Base-by-base conservation (phyloP, 352 stramenopile species). In the Aphanomyces stellatus region DNA sequence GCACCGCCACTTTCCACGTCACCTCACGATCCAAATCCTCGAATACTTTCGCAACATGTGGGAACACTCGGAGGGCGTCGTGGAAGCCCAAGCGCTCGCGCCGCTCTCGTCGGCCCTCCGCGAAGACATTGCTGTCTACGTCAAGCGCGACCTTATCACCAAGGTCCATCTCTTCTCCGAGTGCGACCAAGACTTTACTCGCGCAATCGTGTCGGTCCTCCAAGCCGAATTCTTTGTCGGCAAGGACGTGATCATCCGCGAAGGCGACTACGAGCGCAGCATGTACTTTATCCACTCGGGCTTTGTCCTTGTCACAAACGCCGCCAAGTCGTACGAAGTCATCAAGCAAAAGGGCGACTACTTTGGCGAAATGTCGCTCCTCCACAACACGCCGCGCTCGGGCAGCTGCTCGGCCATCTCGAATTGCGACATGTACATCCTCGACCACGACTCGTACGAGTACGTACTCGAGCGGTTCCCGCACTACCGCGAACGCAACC, bases 251-350 rank as follows among this genome's bases (percentile, higher is more conserved):
- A 88, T 91, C 69, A 91, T 90, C 60, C 71, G 77, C 25, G 73
- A 83, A 28, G 83, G 84, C 1, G 84, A 93, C 69, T 81, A 91
- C 55, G 82, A 91, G 31, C 78, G 80, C 17, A 85, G 71, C 41
- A 90, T 92, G 84, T 91, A 91, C 57, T 89, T 92, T 34, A 89
- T 92, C 51, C 73, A 80, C 0, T 59, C 77, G 0, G 84, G 84
- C 0, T 81, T 80, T 4, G 59, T 92, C 2, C 71, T 83, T 22
- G 76, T 91, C 25, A 87, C 46, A 3, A 67, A 67, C 10, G 71
- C 82, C 55, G 82, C 79, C 15, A 75, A 72, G 1, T 78, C 78
- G 7, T 90, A 89, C 41, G 77, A 88, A 65, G 71, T 92, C 8
- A 74, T 90, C 0, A 90, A 92, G 49, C 77, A 88, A 2, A 74